Conservation (phyloP, 768 basidiomycete genomes). For the Chalciporus piperatus region DNA sequence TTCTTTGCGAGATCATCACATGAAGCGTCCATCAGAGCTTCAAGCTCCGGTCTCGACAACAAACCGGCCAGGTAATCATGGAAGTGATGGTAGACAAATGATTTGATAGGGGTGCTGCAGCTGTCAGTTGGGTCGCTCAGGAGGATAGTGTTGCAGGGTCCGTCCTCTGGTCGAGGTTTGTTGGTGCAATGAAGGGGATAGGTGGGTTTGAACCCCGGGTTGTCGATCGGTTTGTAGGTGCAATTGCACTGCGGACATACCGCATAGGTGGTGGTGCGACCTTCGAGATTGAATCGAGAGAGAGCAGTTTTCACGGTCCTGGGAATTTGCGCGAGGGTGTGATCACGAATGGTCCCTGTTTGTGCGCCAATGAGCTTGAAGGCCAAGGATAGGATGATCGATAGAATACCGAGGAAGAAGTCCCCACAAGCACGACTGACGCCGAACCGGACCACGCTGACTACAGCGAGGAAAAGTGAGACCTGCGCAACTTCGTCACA, state of each 20-base stretch:
- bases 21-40: not conserved
- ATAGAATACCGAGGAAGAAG: conserved; percentile 18
- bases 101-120: not conserved
- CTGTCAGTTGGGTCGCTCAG: not conserved
- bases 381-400: conserved; percentile 9
- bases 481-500: too few relatives aligned
- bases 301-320: too few relatives aligned
- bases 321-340: too few relatives aligned
- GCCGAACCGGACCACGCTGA: not conserved
- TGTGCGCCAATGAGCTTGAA: not conserved
- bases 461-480: not conserved
- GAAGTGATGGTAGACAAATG: conserved; percentile 8
- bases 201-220: conserved; percentile 1
- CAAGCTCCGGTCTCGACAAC: not conserved
- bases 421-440: conserved; percentile 2
- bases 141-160: not conserved
- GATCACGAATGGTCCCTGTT: conserved; percentile 4
- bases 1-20: conserved; percentile 1
- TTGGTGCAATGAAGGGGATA: not conserved
- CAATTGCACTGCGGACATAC: too few relatives aligned
- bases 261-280: not conserved
- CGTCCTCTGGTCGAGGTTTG: not conserved
- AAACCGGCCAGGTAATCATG: not conserved
- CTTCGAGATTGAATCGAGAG: too few relatives aligned
- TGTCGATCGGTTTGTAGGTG: not conserved